Conservation (phyloP, 345 rosid genomes). For the Trapa bicornis region DNA sequence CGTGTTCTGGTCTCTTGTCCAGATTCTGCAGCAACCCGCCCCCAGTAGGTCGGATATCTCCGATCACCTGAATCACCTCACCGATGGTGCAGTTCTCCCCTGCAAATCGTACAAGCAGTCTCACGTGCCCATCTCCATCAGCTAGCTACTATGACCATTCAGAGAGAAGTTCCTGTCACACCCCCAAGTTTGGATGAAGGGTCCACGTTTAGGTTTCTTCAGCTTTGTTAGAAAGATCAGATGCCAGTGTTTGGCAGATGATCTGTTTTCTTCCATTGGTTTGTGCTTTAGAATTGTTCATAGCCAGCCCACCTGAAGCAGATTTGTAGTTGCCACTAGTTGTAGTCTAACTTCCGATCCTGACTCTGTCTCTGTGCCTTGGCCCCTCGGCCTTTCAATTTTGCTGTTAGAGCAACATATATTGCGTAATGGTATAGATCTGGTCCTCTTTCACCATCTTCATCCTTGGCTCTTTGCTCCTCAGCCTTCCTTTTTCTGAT, state of each 20-base stretch:
- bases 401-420: neutral
- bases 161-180: neutral
- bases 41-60: conserved; percentile 18
- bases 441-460: neutral
- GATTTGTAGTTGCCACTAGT: neutral
- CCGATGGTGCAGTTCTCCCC: conserved; percentile 17
- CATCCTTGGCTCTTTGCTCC: neutral
- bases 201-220: neutral
- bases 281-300: neutral
- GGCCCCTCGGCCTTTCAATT: neutral
- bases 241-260: neutral
- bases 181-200: neutral
- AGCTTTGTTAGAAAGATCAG: neutral
- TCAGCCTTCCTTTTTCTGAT: neutral
- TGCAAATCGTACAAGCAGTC: conserved; percentile 22
- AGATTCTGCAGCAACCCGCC: conserved; percentile 41
- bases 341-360: neutral
- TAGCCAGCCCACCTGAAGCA: neutral
- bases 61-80: conserved; percentile 16
- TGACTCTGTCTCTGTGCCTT: neutral
- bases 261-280: neutral
- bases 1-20: conserved; percentile 71
- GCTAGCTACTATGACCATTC: conserved; percentile 10
- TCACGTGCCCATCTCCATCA: conserved; percentile 14
- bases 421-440: neutral